phyloP scores from a whole-genome alignment of 768 basidiomycete species.

The Mycena epipterygia region DNA sequence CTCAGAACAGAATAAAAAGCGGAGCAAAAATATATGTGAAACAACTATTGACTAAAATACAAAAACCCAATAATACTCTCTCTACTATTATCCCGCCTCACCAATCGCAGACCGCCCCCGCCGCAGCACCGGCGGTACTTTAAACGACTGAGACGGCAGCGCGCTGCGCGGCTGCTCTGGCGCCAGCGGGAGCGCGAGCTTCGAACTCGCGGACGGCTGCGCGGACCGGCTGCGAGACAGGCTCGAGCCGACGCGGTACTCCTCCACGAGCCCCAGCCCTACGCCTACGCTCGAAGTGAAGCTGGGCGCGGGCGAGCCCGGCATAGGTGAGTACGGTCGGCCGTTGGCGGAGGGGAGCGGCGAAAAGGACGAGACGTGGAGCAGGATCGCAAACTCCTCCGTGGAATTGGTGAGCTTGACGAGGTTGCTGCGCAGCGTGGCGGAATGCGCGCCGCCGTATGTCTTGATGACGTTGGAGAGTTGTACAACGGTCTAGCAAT shows the following conservation, averaged over 20 bases:
- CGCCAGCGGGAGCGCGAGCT: slow-evolving; percentile 47
- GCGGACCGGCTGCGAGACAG: slow-evolving; percentile 73
- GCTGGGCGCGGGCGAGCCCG: slow-evolving; percentile 47
- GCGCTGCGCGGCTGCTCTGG: slow-evolving; percentile 69
- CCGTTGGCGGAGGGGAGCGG: slow-evolving; percentile 56
- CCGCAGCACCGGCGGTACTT: slow-evolving; percentile 50
- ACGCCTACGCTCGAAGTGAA: slow-evolving; percentile 30
- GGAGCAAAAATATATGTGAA: slow-evolving; percentile 26
- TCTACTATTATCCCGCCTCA: slow-evolving; percentile 33
- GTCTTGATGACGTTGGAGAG: slow-evolving; percentile 81
- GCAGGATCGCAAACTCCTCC: slow-evolving; percentile 88
- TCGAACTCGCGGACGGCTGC: slow-evolving; percentile 59
- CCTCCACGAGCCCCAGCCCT: slow-evolving; percentile 48
- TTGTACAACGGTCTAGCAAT: slow-evolving; percentile 76
- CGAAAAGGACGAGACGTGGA: slow-evolving; percentile 88
- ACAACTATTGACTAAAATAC: slow-evolving; percentile 32
- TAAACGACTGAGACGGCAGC: slow-evolving; percentile 63
- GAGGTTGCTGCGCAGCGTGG: slow-evolving; percentile 76
- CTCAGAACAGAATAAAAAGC: neutral
- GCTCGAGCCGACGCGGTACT: slow-evolving; percentile 64
- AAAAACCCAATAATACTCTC: slow-evolving; percentile 18
- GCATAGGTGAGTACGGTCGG: slow-evolving; percentile 74
- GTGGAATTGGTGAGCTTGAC: slow-evolving; percentile 85
- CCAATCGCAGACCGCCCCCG: slow-evolving; percentile 37
- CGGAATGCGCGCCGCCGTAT: slow-evolving; percentile 69